Conservation (phyloP, 306 rosid genomes). For the Trichosanthes cucumerina region DNA sequence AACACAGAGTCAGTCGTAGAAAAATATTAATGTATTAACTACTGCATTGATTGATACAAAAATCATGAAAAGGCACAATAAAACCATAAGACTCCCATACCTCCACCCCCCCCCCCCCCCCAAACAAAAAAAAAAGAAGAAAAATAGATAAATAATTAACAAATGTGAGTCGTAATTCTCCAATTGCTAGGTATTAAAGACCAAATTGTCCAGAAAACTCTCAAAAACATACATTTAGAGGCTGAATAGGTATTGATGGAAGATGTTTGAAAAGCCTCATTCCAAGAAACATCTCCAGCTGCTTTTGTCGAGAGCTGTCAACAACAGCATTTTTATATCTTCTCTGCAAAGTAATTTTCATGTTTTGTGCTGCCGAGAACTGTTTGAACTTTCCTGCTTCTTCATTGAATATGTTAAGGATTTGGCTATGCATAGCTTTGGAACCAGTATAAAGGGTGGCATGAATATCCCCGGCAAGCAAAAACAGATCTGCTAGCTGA, state of each 20-base stretch:
- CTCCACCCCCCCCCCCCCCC: neutral
- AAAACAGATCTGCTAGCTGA: conserved; percentile 84
- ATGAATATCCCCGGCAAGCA: conserved; percentile 97
- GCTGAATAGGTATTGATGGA: conserved; percentile 80
- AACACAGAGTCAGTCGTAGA: neutral
- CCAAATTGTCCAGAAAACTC: conserved; percentile 3
- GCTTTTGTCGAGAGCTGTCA: conserved; percentile 98
- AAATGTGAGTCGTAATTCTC: neutral
- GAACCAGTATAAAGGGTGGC: conserved; percentile 98
- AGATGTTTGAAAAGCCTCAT: conserved; percentile 96
- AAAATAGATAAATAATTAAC: neutral
- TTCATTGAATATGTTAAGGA: conserved; percentile 90
- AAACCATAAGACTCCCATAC: neutral
- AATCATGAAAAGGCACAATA: neutral
- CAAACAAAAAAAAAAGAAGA: neutral
- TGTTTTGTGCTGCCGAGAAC: conserved; percentile 90
- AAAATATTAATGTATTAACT: neutral
- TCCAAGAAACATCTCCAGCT: conserved; percentile 90
- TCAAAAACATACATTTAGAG: conserved; percentile 67
- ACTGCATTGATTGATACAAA: neutral
- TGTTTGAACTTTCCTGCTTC: conserved; percentile 91
- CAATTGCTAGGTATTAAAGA: neutral
- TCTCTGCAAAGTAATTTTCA: conserved; percentile 93
- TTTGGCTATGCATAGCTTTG: conserved; percentile 99
- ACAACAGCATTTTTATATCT: conserved; percentile 89